These are phyloP conservation scores for Entomortierella parvispora DNA, from an alignment of 192 early-diverging fungal species.

Conservation along the genomic window DNA sequence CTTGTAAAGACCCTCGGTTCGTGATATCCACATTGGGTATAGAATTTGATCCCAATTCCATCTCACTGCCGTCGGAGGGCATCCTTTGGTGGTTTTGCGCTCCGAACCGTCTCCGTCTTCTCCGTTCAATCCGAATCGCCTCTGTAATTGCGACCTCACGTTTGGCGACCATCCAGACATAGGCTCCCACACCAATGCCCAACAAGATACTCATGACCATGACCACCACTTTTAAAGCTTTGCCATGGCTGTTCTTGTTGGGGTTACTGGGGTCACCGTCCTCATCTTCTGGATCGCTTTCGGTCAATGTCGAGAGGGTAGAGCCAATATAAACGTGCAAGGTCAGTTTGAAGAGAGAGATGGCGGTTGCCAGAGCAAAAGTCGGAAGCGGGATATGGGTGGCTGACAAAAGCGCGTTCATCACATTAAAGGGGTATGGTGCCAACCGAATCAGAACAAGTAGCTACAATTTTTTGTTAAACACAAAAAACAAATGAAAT, in stretches of 20 bases:
- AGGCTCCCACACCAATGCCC: slow-evolving; percentile 57
- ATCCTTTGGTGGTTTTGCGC: background rate
- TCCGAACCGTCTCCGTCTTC: slow-evolving; percentile 18
- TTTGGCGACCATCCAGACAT: slow-evolving; percentile 60
- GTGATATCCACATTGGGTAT: slow-evolving; percentile 19
- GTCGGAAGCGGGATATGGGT: slow-evolving; percentile 61
- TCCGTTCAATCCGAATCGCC: slow-evolving; percentile 19
- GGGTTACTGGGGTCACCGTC: slow-evolving; percentile 8
- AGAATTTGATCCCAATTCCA: slow-evolving; percentile 12
- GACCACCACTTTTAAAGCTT: slow-evolving; percentile 22
- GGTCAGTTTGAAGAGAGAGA: slow-evolving; percentile 65
- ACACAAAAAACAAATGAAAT: background rate
- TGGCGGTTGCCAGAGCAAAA: slow-evolving; percentile 61
- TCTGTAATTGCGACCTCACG: slow-evolving; percentile 44
- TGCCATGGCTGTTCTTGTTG: slow-evolving; percentile 14
- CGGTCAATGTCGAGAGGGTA: slow-evolving; percentile 61
- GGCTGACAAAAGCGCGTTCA: slow-evolving; percentile 67
- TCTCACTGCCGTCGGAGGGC: background rate
- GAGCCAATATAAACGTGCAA: slow-evolving; percentile 72
- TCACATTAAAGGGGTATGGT: slow-evolving; percentile 76
- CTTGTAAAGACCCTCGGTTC: background rate
- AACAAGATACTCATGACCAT: slow-evolving; percentile 42
- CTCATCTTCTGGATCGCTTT: slow-evolving; percentile 27
- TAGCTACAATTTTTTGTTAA: slow-evolving; percentile 60
- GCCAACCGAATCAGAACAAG: slow-evolving; percentile 73